Percentiles rank a stretch among this genome's conserved stretches.
These are phyloP conservation scores for Whalleya microplaca DNA, from an alignment of 2,329 filamentous ascomycete species.

Conservation along the genomic window DNA sequence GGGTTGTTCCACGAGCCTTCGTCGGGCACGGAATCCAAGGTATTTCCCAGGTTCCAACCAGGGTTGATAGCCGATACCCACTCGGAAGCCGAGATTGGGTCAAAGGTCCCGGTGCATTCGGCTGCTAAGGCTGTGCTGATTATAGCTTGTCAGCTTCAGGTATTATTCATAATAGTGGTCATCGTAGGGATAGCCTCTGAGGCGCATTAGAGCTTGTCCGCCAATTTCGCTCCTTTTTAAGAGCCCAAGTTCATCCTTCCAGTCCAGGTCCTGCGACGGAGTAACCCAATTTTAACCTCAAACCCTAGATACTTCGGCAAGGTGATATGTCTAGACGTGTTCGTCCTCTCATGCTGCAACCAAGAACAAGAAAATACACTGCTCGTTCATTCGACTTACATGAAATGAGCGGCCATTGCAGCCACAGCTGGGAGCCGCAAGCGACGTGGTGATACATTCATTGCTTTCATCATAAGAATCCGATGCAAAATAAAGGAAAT, in stretches of 20 bases:
- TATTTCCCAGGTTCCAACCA: conserved; percentile 66
- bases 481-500: neutral
- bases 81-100: conserved; percentile 47
- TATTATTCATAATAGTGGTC: neutral
- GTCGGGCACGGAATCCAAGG: conserved; percentile 57
- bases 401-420: neutral
- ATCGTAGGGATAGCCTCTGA: too few species aligned
- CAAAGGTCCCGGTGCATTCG: conserved; percentile 47
- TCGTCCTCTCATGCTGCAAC: too few species aligned
- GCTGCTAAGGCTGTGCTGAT: neutral
- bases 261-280: too few species aligned
- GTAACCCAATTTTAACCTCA: too few species aligned
- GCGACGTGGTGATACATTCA: neutral
- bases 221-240: too few species aligned
- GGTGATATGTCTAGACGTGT: too few species aligned
- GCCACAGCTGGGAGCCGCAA: neutral
- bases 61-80: conserved; percentile 54
- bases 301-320: too few species aligned
- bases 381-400: neutral
- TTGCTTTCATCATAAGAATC: neutral
- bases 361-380: neutral
- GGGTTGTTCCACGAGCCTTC: conserved; percentile 65
- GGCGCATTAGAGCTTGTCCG: too few species aligned
- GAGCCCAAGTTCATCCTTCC: too few species aligned
- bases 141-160: neutral